Evolutionary conservation across 2,329 filamentous ascomycete species (phyloP).

Genomic region (Xylariaceae sp.): DNA sequence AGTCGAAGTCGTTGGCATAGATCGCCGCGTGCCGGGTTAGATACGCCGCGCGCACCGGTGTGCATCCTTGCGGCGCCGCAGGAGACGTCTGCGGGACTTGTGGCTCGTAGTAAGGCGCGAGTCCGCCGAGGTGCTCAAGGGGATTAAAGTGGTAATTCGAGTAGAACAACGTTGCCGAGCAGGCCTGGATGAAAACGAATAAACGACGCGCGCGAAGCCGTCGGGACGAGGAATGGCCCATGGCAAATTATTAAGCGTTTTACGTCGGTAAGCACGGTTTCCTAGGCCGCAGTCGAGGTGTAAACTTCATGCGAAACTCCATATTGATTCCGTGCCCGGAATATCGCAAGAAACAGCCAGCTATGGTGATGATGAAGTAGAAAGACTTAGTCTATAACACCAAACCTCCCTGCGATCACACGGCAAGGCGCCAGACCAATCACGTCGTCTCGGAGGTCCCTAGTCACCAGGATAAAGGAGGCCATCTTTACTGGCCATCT

Average conservation of each 20-base stretch:
- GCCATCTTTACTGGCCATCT: too few species aligned
- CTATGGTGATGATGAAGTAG: too few species aligned
- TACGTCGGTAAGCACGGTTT: too few species aligned
- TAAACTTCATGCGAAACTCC: too few species aligned
- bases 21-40: slow-evolving; percentile 57
- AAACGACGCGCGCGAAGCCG: slow-evolving; percentile 14
- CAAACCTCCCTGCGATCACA: too few species aligned
- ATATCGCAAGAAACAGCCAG: too few species aligned
- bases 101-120: slow-evolving; percentile 55
- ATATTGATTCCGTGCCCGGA: too few species aligned
- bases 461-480: too few species aligned
- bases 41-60: slow-evolving; percentile 49
- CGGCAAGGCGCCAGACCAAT: too few species aligned
- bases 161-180: slow-evolving; percentile 34
- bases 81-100: slow-evolving; percentile 45
- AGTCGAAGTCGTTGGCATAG: slow-evolving; percentile 57
- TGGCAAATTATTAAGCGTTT: not conserved
- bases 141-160: slow-evolving; percentile 50
- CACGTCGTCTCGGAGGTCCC: too few species aligned
- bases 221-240: not conserved
- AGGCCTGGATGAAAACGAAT: not conserved
- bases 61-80: slow-evolving; percentile 47
- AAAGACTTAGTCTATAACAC: too few species aligned
- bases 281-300: not conserved
- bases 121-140: slow-evolving; percentile 52